Evolutionary conservation across 345 rosid genomes (phyloP).

Genomic region (Carallia brachiata): DNA sequence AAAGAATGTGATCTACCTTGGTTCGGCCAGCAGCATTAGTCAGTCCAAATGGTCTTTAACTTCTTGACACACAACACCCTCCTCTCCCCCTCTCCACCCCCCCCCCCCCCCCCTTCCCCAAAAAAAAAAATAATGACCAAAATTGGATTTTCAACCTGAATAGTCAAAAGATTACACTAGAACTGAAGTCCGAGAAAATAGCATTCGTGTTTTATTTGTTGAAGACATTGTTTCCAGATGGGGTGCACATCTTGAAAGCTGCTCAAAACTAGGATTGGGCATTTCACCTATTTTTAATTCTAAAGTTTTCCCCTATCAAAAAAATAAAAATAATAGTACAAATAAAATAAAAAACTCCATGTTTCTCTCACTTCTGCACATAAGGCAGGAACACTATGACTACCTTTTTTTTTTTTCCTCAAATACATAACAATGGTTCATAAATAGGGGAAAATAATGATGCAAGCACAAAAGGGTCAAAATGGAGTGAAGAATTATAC

Average conservation of each 20-base stretch:
- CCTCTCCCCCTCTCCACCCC: too few species aligned
- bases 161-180: not conserved
- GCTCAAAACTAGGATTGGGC: not conserved
- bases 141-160: not conserved
- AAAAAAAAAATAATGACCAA: not conserved
- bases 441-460: too few species aligned
- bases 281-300: too few species aligned
- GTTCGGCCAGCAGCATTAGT: not conserved
- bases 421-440: too few species aligned
- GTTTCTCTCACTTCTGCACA: too few species aligned
- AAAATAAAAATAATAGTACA: too few species aligned
- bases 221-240: not conserved
- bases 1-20: not conserved
- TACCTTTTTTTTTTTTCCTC: too few species aligned
- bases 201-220: not conserved
- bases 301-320: too few species aligned
- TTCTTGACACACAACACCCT: not conserved
- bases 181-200: not conserved
- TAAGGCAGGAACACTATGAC: too few species aligned
- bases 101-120: too few species aligned
- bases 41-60: not conserved
- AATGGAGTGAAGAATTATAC: not conserved
- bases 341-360: too few species aligned
- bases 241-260: not conserved
- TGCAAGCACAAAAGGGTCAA: not conserved